Conservation (phyloP, 2,329 filamentous ascomycete species). For the Dactylellina parvicollis region DNA sequence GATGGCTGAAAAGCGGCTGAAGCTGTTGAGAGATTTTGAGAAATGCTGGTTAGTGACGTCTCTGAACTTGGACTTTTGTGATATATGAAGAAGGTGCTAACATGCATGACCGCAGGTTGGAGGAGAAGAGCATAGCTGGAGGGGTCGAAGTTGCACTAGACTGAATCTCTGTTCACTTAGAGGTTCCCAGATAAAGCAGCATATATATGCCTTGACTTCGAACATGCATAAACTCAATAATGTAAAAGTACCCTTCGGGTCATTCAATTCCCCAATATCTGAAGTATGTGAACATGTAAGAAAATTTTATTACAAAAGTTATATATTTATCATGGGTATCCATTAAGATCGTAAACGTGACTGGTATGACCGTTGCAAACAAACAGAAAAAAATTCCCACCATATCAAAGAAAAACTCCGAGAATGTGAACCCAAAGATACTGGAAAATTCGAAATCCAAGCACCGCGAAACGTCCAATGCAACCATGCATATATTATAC, state of each 20-base stretch:
- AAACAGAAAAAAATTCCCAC: slow-evolving; percentile 4
- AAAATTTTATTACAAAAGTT: slow-evolving; percentile 30
- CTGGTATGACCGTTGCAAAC: slow-evolving; percentile 17
- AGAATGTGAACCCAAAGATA: slow-evolving; percentile 11
- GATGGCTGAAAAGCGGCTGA: slow-evolving; percentile 65
- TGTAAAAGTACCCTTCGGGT: background rate
- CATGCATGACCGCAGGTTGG: slow-evolving; percentile 25
- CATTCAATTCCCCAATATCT: background rate
- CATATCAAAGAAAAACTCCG: slow-evolving; percentile 25
- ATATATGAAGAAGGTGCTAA: background rate
- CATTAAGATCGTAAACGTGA: slow-evolving; percentile 42
- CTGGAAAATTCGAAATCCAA: no score
- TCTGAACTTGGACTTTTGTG: background rate
- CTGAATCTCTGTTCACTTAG: no score
- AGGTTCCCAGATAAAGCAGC: no score
- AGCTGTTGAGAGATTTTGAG: slow-evolving; percentile 65
- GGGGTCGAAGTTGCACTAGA: slow-evolving; percentile 25
- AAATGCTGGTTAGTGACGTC: slow-evolving; percentile 65
- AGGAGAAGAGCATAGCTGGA: slow-evolving; percentile 47
- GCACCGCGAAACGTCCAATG: no score
- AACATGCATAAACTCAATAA: no score
- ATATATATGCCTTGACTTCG: no score
- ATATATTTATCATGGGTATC: slow-evolving; percentile 43
- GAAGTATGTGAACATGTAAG: slow-evolving; percentile 5
- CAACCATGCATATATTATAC: no score